phyloP scores from a whole-genome alignment of 495 filamentous ascomycete species.

The Clohesyomyces aquaticus region DNA sequence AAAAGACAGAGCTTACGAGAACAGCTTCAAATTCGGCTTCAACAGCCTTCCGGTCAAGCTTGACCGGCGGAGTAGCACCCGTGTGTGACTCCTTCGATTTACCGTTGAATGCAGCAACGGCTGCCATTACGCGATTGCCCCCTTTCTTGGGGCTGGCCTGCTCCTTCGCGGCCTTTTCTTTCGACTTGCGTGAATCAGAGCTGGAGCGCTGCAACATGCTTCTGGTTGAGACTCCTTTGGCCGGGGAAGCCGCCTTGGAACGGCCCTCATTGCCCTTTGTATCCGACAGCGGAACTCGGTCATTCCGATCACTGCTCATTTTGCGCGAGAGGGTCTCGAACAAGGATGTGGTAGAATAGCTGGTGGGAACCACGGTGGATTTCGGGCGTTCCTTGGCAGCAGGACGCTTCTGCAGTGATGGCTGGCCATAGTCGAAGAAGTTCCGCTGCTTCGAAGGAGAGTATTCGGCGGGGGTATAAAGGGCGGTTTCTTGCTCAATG shows the following conservation, averaged over 20 bases:
- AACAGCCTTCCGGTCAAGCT: conserved; percentile 50
- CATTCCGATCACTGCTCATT: conserved; percentile 31
- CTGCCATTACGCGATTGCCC: conserved; percentile 63
- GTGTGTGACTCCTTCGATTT: conserved; percentile 41
- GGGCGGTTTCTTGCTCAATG: conserved; percentile 62
- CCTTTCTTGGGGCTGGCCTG: conserved; percentile 45
- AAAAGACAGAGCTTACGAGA: conserved; percentile 47
- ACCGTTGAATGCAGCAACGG: conserved; percentile 64
- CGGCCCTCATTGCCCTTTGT: conserved; percentile 33
- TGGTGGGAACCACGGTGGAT: conserved; percentile 51
- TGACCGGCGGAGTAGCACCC: conserved; percentile 32
- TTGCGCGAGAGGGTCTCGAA: conserved; percentile 33
- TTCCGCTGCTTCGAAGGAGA: conserved; percentile 68
- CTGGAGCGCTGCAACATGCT: conserved; percentile 26
- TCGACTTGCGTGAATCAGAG: conserved; percentile 36
- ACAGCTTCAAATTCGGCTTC: conserved; percentile 66
- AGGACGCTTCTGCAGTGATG: conserved; percentile 54
- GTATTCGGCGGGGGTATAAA: conserved; percentile 65
- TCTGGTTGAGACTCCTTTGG: conserved; percentile 12
- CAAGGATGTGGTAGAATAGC: conserved; percentile 27
- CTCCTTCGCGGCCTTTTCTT: conserved; percentile 46
- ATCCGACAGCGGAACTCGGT: conserved; percentile 28
- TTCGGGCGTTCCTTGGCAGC: conserved; percentile 55
- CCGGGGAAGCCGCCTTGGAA: conserved; percentile 1
- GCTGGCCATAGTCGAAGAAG: conserved; percentile 62